Evolutionary conservation across 179 eudicot genomes (phyloP).

Genomic region (Silene vulgaris): DNA sequence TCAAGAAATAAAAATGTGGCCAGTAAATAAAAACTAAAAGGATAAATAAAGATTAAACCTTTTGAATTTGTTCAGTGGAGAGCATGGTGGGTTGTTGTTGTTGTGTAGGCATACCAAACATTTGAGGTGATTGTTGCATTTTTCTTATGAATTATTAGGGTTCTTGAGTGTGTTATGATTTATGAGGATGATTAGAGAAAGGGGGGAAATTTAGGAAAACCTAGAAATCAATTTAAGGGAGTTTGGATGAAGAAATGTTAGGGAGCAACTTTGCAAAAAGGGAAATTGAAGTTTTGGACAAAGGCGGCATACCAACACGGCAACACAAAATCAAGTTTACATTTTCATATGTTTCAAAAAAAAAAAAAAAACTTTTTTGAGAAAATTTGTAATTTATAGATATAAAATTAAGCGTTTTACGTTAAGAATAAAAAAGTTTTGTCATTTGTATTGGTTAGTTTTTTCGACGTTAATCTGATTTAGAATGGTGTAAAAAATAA

Average conservation of each 20-base stretch:
- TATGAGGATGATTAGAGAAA: not conserved
- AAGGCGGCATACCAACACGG: constrained; percentile 19
- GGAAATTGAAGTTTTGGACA: not conserved
- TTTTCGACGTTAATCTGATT: no score
- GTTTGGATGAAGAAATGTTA: constrained; percentile 10
- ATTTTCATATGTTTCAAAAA: not conserved
- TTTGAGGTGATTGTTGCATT: constrained; percentile 31
- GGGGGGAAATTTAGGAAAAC: not conserved
- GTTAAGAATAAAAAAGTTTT: no score
- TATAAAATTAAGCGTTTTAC: no score
- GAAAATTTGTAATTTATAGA: no score
- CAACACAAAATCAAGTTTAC: not conserved
- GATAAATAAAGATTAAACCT: constrained; percentile 29
- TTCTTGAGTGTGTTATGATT: not conserved
- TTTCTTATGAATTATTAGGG: not conserved
- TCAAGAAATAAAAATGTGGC: constrained; percentile 12
- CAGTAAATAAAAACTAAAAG: constrained; percentile 5
- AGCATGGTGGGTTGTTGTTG: constrained; percentile 34
- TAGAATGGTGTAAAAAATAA: no score
- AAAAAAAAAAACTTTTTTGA: no score
- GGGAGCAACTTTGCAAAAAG: not conserved
- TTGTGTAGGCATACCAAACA: constrained; percentile 32
- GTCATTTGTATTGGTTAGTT: no score
- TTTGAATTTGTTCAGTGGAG: constrained; percentile 64
- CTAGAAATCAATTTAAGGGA: not conserved